phyloP scores from a whole-genome alignment of 208 protist species.

The Leptomonas pyrrhocoris region DNA sequence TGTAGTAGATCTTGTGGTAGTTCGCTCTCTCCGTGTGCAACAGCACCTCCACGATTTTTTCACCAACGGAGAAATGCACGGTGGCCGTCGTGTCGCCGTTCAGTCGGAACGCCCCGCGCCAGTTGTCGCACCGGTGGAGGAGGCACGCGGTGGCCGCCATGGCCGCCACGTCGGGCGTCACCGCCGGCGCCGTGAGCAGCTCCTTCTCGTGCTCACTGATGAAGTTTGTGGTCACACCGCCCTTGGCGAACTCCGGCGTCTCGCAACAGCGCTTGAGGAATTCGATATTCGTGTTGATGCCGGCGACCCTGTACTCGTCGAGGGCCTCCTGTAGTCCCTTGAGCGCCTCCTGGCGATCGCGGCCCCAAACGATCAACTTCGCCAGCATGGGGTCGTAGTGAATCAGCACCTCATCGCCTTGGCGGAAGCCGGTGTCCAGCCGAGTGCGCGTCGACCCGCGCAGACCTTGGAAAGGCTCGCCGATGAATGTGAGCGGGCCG shows the following conservation, averaged over 20 bases:
- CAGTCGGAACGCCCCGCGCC: constrained; percentile 38
- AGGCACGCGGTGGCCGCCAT: constrained; percentile 30
- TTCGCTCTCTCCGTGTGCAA: constrained; percentile 31
- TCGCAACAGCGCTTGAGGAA: constrained; percentile 57
- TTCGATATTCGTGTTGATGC: constrained; percentile 91
- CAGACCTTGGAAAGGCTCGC: constrained; percentile 40
- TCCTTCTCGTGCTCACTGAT: constrained; percentile 50
- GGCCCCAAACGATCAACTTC: constrained; percentile 37
- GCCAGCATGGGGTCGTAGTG: constrained; percentile 98
- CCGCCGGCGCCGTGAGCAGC: constrained; percentile 33
- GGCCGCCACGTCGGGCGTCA: constrained; percentile 26
- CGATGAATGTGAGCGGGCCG: constrained; percentile 34
- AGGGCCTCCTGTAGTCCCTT: constrained; percentile 48
- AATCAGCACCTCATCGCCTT: constrained; percentile 84
- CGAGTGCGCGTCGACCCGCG: constrained; percentile 40
- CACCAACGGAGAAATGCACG: constrained; percentile 41
- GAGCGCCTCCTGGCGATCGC: constrained; percentile 37
- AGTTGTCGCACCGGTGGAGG: constrained; percentile 29
- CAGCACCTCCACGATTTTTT: constrained; percentile 28
- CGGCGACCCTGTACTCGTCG: constrained; percentile 84
- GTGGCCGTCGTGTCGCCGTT: constrained; percentile 34
- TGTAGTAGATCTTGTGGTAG: constrained; percentile 35
- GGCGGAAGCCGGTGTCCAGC: constrained; percentile 84
- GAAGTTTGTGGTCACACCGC: constrained; percentile 83
- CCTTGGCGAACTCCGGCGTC: constrained; percentile 63